These are phyloP conservation scores for Pharnaceum exiguum DNA, from an alignment of 148 eudicot genomes.

Conservation along the genomic window DNA sequence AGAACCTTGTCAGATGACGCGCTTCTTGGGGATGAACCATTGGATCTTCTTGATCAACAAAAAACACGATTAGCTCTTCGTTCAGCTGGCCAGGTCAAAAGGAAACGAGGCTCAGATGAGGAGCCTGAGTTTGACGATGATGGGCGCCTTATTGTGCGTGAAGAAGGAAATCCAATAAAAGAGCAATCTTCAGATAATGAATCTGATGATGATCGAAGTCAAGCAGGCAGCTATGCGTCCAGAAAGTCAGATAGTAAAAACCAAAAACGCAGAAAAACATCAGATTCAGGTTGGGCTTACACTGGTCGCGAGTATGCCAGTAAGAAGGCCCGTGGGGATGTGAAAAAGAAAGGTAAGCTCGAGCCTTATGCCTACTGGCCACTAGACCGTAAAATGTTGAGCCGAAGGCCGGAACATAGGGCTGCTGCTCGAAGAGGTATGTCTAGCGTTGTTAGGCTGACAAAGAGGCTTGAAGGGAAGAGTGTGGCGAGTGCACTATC, in stretches of 20 bases:
- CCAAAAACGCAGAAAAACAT: constrained; percentile 57
- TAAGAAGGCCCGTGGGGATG: constrained; percentile 85
- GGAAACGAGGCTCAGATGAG: constrained; percentile 56
- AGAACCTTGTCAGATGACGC: constrained; percentile 67
- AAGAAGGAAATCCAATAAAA: constrained; percentile 43
- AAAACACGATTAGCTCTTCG: constrained; percentile 79
- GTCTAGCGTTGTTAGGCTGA: constrained; percentile 72
- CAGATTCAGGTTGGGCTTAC: constrained; percentile 81
- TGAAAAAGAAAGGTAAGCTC: constrained; percentile 80
- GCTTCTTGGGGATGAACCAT: constrained; percentile 75
- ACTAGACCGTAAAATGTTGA: constrained; percentile 88
- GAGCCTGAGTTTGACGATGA: constrained; percentile 67
- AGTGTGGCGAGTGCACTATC: constrained; percentile 71
- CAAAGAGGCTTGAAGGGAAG: constrained; percentile 77
- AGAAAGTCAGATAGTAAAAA: constrained; percentile 24
- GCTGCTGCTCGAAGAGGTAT: constrained; percentile 93
- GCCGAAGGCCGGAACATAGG: constrained; percentile 81
- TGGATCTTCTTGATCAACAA: constrained; percentile 74
- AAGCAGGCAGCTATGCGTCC: constrained; percentile 39
- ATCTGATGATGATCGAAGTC: constrained; percentile 41
- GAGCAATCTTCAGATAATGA: constrained; percentile 36
- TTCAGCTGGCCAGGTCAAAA: constrained; percentile 40
- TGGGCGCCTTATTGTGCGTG: constrained; percentile 64
- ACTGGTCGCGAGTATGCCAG: constrained; percentile 79
- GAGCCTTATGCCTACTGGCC: constrained; percentile 99